Evolutionary conservation across 495 filamentous ascomycete genomes (phyloP).

Genomic region (Stereocaulon alpinum): DNA sequence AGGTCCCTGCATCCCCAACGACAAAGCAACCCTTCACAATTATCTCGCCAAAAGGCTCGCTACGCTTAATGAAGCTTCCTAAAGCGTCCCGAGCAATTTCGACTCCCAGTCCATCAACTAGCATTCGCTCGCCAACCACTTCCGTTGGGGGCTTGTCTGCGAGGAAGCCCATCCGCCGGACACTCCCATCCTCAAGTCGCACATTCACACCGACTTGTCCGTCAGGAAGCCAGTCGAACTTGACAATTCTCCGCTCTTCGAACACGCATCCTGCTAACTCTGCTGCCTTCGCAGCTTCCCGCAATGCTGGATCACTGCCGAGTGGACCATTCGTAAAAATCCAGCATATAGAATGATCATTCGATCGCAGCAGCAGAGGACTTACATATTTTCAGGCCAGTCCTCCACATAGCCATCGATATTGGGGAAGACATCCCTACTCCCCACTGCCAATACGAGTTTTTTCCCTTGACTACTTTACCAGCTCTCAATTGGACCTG

Average conservation of each 20-base stretch:
- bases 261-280: not conserved
- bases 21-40: constrained; percentile 12
- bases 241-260: not conserved
- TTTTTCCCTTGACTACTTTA: constrained; percentile 30
- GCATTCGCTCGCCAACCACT: not conserved
- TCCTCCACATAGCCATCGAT: constrained; percentile 29
- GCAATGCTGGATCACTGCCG: not conserved
- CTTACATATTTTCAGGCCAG: constrained; percentile 27
- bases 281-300: not conserved
- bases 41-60: constrained; percentile 8
- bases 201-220: not conserved
- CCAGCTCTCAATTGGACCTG: constrained; percentile 25
- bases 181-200: not conserved
- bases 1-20: constrained; percentile 2
- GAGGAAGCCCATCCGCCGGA: not conserved
- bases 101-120: constrained; percentile 3
- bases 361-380: not conserved
- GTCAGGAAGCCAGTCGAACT: not conserved
- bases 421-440: constrained; percentile 29
- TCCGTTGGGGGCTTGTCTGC: constrained; percentile 10
- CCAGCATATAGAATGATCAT: not conserved
- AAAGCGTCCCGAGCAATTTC: constrained; percentile 2
- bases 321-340: constrained; percentile 27
- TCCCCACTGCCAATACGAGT: constrained; percentile 37
- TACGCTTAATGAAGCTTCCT: constrained; percentile 9